Conservation (phyloP, 1,284 basidiomycete genomes). For the Thelephora terrestris region DNA sequence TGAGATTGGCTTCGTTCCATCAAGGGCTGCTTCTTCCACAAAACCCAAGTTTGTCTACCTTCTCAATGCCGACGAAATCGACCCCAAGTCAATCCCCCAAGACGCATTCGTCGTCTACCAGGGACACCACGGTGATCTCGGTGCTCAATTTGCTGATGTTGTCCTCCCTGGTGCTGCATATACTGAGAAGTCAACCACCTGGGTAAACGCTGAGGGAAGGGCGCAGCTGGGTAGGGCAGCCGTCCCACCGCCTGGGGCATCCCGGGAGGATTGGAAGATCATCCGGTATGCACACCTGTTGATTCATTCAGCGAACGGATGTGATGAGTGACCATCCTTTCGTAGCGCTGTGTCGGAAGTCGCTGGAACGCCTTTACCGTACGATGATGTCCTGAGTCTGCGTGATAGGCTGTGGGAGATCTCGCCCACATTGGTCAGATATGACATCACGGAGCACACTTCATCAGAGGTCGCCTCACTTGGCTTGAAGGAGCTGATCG, state of each 20-base stretch:
- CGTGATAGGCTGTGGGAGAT: constrained; percentile 98
- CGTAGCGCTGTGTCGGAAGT: constrained; percentile 86
- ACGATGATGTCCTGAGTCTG: constrained; percentile 82
- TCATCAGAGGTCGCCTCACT: constrained; percentile 61
- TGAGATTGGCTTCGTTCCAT: constrained; percentile 88
- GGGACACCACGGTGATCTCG: constrained; percentile 96
- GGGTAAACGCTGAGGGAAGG: constrained; percentile 97
- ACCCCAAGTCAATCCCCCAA: constrained; percentile 84
- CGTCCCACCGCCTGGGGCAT: constrained; percentile 90
- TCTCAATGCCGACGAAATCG: constrained; percentile 91
- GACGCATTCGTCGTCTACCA: constrained; percentile 99
- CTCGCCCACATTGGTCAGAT: constrained; percentile 83
- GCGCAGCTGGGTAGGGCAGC: constrained; percentile 88
- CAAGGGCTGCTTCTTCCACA: constrained; percentile 62
- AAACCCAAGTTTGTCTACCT: constrained; percentile 96
- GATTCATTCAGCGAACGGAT: neutral
- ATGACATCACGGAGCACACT: constrained; percentile 78
- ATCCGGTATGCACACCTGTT: constrained; percentile 53
- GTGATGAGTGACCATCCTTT: neutral
- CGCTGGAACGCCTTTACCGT: constrained; percentile 71
- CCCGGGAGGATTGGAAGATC: constrained; percentile 99
- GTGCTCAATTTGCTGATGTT: constrained; percentile 94
- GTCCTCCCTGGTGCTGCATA: constrained; percentile 91
- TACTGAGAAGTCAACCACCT: constrained; percentile 92
- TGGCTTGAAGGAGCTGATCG: constrained; percentile 57